These are phyloP conservation scores for Pseudopithomyces maydicus DNA, from an alignment of 2,329 filamentous ascomycete genomes.

Conservation along the genomic window DNA sequence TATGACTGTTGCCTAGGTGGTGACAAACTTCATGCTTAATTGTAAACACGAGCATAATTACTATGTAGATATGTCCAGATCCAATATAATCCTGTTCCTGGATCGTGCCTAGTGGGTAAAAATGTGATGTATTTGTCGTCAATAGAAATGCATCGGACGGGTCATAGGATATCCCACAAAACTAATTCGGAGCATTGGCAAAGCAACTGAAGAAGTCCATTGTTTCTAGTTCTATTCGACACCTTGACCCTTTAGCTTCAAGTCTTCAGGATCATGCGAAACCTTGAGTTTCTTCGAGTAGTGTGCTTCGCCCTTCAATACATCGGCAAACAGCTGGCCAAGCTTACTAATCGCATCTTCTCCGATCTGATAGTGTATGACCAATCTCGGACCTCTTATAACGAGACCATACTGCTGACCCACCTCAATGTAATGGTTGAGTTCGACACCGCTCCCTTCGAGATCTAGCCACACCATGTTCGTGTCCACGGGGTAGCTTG, in stretches of 20 bases:
- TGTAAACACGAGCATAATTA: too few species aligned
- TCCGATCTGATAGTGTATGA: slow-evolving; percentile 75
- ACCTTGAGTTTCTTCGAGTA: slow-evolving; percentile 15
- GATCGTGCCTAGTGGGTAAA: too few species aligned
- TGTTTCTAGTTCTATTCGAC: slow-evolving; percentile 33
- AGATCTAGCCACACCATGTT: slow-evolving; percentile 91
- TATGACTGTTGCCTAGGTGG: too few species aligned
- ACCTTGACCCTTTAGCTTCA: slow-evolving; percentile 38
- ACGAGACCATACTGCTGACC: slow-evolving; percentile 63
- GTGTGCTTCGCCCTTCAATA: slow-evolving; percentile 20
- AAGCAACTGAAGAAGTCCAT: too few species aligned
- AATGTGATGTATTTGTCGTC: too few species aligned
- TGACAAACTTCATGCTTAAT: too few species aligned
- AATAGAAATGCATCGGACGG: too few species aligned
- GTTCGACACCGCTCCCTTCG: slow-evolving; percentile 60
- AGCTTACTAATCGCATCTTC: slow-evolving; percentile 61
- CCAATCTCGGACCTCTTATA: slow-evolving; percentile 63
- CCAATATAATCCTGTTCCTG: too few species aligned
- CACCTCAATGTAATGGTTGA: slow-evolving; percentile 59
- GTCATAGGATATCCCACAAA: too few species aligned
- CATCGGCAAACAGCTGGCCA: slow-evolving; percentile 23
- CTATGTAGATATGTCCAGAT: too few species aligned
- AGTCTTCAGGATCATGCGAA: slow-evolving; percentile 16
- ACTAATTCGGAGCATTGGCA: too few species aligned
- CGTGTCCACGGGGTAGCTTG: slow-evolving; percentile 76